Conservation (phyloP, 352 stramenopile genomes). For the Discostella stelligera region DNA sequence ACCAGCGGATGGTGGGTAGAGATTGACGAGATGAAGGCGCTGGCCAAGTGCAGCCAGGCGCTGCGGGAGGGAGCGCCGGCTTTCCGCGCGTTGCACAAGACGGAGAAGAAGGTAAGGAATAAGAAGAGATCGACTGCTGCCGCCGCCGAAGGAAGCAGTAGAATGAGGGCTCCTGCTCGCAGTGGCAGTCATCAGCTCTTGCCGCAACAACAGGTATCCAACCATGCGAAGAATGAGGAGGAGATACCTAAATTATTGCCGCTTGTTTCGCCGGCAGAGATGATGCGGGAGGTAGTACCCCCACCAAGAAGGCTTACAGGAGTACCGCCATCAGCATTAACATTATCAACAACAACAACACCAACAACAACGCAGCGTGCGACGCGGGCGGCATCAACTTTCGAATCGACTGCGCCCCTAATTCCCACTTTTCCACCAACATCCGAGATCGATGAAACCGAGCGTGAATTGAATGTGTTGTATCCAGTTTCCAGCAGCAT, state of each 20-base stretch:
- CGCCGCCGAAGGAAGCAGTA: not conserved
- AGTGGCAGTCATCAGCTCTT: not conserved
- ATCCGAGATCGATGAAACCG: not conserved
- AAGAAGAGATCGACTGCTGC: constrained; percentile 1
- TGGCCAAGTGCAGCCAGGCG: constrained; percentile 80
- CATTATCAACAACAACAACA: no score
- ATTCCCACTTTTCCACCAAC: not conserved
- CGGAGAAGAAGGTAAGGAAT: constrained; percentile 8
- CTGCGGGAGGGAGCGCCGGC: constrained; percentile 73
- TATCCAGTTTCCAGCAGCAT: constrained; percentile 16
- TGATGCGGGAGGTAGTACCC: constrained; percentile 8
- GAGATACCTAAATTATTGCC: not conserved
- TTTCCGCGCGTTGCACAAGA: constrained; percentile 49
- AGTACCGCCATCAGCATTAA: not conserved
- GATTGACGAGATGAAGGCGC: constrained; percentile 64
- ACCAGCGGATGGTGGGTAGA: constrained; percentile 62
- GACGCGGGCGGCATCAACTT: not conserved
- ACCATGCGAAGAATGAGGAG: constrained; percentile 6
- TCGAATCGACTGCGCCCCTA: not conserved
- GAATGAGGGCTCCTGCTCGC: not conserved
- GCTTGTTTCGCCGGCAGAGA: not conserved
- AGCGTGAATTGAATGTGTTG: constrained; percentile 15
- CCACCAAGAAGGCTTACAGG: not conserved
- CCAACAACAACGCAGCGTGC: not conserved
- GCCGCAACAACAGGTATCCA: constrained; percentile 1